Percentiles rank a stretch among this genome's conserved stretches.
These are phyloP conservation scores for Stenocarpella maydis DNA, from an alignment of 2,329 filamentous ascomycete species.

Conservation along the genomic window DNA sequence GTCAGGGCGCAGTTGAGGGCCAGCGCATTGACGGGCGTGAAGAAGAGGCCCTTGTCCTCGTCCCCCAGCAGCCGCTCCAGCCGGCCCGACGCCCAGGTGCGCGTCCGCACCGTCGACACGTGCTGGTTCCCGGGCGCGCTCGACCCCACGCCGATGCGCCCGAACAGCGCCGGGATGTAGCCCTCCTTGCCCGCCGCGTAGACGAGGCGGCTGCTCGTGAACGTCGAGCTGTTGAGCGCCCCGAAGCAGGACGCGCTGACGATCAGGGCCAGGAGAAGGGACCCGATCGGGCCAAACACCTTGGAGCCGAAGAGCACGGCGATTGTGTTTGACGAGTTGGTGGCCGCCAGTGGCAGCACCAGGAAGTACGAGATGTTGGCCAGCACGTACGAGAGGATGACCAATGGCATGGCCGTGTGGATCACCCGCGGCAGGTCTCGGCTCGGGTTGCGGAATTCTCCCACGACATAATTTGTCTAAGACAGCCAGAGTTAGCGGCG, in stretches of 20 bases:
- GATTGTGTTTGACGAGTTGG: conserved; percentile 93
- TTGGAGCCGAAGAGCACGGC: conserved; percentile 91
- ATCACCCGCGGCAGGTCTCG: conserved; percentile 94
- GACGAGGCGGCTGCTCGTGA: conserved; percentile 89
- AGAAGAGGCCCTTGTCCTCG: conserved; percentile 81
- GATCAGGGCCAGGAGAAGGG: conserved; percentile 84
- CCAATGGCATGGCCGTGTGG: conserved; percentile 93
- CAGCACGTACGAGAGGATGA: conserved; percentile 88
- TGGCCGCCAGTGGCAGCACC: conserved; percentile 80
- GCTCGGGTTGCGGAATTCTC: conserved; percentile 91
- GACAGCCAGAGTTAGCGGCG: conserved; percentile 23
- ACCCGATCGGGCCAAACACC: conserved; percentile 86
- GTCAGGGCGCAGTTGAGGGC: conserved; percentile 81
- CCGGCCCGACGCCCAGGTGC: conserved; percentile 65
- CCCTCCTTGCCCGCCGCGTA: conserved; percentile 96
- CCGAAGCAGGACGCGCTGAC: conserved; percentile 94
- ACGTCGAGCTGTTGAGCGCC: conserved; percentile 91
- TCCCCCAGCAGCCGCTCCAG: conserved; percentile 75
- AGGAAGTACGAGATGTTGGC: conserved; percentile 96
- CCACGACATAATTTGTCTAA: conserved; percentile 96
- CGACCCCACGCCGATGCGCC: conserved; percentile 76
- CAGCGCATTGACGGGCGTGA: conserved; percentile 93
- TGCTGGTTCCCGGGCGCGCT: conserved; percentile 47
- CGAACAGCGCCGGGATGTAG: conserved; percentile 85
- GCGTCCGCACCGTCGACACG: conserved; percentile 55